Evolutionary conservation across 331 rosid species (phyloP).

Genomic region (Spiraea crenata): DNA sequence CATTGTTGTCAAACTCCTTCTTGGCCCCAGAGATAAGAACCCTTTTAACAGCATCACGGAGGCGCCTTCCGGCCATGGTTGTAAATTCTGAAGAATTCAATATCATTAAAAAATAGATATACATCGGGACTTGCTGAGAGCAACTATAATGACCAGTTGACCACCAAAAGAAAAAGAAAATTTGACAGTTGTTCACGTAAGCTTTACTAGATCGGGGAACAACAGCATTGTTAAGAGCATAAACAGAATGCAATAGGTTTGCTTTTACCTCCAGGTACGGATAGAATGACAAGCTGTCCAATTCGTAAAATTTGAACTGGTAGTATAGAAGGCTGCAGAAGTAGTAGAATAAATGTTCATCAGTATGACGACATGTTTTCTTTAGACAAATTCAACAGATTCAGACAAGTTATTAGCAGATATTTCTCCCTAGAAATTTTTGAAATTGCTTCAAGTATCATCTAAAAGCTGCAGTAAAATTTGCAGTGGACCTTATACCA

Average conservation of each 20-base stretch:
- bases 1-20: conserved; percentile 4
- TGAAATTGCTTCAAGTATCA: no score
- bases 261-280: conserved; percentile 18
- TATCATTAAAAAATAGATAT: neutral
- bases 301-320: conserved; percentile 26
- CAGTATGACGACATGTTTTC: neutral
- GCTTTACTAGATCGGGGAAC: neutral
- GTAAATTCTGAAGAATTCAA: conserved; percentile 25
- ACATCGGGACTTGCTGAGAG: neutral
- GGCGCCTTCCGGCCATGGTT: conserved; percentile 32
- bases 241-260: neutral
- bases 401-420: neutral
- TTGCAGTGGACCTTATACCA: neutral
- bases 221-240: neutral
- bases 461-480: neutral
- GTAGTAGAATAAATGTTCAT: neutral
- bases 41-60: conserved; percentile 21
- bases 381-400: neutral
- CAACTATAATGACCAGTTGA: neutral
- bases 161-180: neutral
- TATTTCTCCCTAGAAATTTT: neutral
- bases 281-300: conserved; percentile 25
- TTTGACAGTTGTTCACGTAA: neutral
- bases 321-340: conserved; percentile 29
- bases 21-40: conserved; percentile 12